Evolutionary conservation across 169 alveolate genomes (phyloP), one percentile per base, ranked within the genome.

Genomic region (Plasmodium inui): DNA sequence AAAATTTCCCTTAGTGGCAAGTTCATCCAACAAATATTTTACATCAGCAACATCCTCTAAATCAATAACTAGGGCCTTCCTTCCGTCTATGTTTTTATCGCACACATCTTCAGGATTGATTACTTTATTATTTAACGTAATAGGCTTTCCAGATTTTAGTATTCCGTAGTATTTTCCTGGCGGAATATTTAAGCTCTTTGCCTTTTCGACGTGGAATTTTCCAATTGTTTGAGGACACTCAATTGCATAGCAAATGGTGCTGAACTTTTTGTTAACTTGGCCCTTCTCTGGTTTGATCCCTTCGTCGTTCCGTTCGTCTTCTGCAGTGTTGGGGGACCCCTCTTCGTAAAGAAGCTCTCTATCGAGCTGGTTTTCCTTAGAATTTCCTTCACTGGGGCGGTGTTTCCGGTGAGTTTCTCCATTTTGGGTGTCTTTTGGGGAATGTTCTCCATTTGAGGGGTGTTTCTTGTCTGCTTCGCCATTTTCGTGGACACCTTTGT

Each of bases 91-190:
- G 26, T 97, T 97, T 34, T 96, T 97, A 34, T 96, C 98, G 84
- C 98, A 97, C 26, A 98, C 99, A 34, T 98, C 97, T 61, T 92
- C 92, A 19, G 98, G 97, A 7, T 94, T 91, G 37, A 98, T 96
- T 34, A 94, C 72, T 72, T 94, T 92, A 39, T 98, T 97, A 86
- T 96, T 95, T 46, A 97, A 84, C 44, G 95, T 93, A 26, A 98
- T 86, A 32, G 96, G 46, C 83, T 97, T 96, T 30, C 99, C 99
- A 67, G 95, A 96, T 92, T 97, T 97, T 61, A 98, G 96, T 81
- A 93, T 96, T 0, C 98, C 98, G 85, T 93, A 97, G 39, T 95
- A 94, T 70, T 98, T 98, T 26, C 99, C 98, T 28, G 97, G 96
- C 53, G 96, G 96, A 9, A 98, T 95, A 85, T 98, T 97, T 44